Evolutionary conservation across 768 basidiomycete genomes (phyloP).

Genomic region (Kwoniella dendrophila): DNA sequence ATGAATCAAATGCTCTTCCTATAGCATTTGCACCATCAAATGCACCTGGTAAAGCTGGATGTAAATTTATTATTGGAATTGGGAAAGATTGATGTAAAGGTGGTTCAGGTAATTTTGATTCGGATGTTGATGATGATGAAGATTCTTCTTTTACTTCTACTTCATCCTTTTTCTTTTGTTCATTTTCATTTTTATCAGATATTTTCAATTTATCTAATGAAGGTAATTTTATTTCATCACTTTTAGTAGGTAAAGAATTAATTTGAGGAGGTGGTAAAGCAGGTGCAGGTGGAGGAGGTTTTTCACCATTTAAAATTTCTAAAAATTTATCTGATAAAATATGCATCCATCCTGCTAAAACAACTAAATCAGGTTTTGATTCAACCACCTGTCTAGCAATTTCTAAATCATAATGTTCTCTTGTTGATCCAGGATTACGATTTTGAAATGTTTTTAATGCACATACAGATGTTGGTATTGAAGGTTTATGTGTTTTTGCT

Average conservation of each 20-base stretch:
- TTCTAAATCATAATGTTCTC: constrained; percentile 82
- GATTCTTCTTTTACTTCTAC: neutral
- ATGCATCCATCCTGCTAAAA: constrained; percentile 99
- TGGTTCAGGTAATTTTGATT: constrained; percentile 2
- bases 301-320: constrained; percentile 63
- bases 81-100: constrained; percentile 37
- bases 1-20: constrained; percentile 84
- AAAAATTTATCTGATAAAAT: constrained; percentile 82
- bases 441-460: constrained; percentile 83
- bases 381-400: constrained; percentile 69
- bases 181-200: neutral
- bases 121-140: neutral
- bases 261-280: constrained; percentile 28
- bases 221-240: constrained; percentile 23
- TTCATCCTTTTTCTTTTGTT: neutral
- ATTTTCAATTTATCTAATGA: constrained; percentile 8
- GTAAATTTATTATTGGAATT: constrained; percentile 90
- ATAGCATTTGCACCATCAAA: constrained; percentile 96
- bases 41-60: constrained; percentile 92
- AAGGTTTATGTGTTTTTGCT: constrained; percentile 65
- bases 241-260: constrained; percentile 15
- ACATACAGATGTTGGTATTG: constrained; percentile 73
- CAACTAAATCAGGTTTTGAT: constrained; percentile 76
- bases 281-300: constrained; percentile 24
- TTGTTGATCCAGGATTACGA: constrained; percentile 68